Base-by-base conservation (phyloP, 208 protist species). In the Leishmania gerbilli region DNA sequence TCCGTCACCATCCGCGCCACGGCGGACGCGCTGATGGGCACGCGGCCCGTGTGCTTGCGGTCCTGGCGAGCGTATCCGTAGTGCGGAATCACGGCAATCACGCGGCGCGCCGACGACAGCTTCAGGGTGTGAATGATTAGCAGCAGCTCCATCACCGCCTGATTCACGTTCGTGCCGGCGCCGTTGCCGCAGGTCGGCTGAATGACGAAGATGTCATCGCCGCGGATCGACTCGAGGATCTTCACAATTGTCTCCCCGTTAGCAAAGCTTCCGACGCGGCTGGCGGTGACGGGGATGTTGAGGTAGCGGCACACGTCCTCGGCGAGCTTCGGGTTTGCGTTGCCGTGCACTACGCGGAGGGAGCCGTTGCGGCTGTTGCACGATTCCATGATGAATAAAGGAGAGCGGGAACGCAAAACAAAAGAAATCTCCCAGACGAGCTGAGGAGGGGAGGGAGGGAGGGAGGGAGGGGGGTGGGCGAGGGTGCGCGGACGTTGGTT, bases 1-100 rank as follows among this genome's bases (percentile, higher is more conserved):
- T 96, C 91, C 51, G 95, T 96, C 75, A 99, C 93, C 87, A 99
- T 93, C 47, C 96, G 90, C 17, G 98, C 98, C 77, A 99, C 97
- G 72, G 95, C 95, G 47, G 92, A 97, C 27, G 97, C 98, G 74
- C 97, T 98, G 89, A 99, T 99, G 31, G 99, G 99, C 56, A 98
- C 97, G 65, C 98, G 95, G 1, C 96, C 82, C 42, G 94, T 91
- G 76, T 97, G 95, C 88, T 99, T 99, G 79, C 98, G 93, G 84
- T 99, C 99, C 89, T 99, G 98, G n/a, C 99, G 92, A 9, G 95
- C 96, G 85, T 98, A 98, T 58, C 94, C 96, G 84, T 99, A 99
- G 83, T 99, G 98, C 60, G 99, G 98, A 77, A 99, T 98, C 13
- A 99, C 96, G 6, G 96, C 95, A 74, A 96, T 97, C 34, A 99